Evolutionary conservation across 2,329 filamentous ascomycete species (phyloP), one percentile per base, ranked within the genome.

Genomic region (Periconia sp.): DNA sequence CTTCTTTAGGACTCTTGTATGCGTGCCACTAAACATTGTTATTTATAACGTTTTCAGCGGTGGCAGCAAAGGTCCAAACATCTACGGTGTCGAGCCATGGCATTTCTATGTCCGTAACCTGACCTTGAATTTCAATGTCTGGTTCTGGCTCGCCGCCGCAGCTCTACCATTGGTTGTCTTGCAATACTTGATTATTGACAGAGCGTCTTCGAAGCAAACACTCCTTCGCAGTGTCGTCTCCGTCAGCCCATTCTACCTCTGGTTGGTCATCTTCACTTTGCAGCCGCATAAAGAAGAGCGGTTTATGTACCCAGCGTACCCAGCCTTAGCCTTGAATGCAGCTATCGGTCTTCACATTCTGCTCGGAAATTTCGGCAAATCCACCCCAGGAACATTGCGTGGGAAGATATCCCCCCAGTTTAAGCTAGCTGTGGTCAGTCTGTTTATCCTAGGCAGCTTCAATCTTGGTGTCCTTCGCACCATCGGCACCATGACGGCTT

Each of bases 221-320:
- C 82, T 89, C 1, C 75, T 96, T 51, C 87, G 92, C 35, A 90
- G 88, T 10, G 66, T 95, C 45, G 84, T 93, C 18, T 91, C 96
- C 61, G 79, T 93, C 50, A 77, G 85, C 0, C 94, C 94, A 0
- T 96, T 97, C 74, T 99, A 97, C 71, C 82, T 97, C 69, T 99
- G 94, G 94, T 82, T 99, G 27, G 84, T 77, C 3, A 94, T 97
- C 57, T 97, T 99, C 76, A 93, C 90, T 0, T 71, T 89, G 9
- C 94, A 99, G 70, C 91, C 94, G 15, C 94, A 99, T 77, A 99
- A 99, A 69, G 94, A 99, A 72, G 94, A 99, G 75, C 83, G 94
- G 7, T 99, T 99, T 78, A 97, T 99, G 92, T 99, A 96, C 67
- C 94, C 94, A 0, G 90, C 86, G 2, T 99, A 99, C 66, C 94